Evolutionary conservation across 441 rosid species (phyloP).

Genomic region (Heliophila coronopifolia): DNA sequence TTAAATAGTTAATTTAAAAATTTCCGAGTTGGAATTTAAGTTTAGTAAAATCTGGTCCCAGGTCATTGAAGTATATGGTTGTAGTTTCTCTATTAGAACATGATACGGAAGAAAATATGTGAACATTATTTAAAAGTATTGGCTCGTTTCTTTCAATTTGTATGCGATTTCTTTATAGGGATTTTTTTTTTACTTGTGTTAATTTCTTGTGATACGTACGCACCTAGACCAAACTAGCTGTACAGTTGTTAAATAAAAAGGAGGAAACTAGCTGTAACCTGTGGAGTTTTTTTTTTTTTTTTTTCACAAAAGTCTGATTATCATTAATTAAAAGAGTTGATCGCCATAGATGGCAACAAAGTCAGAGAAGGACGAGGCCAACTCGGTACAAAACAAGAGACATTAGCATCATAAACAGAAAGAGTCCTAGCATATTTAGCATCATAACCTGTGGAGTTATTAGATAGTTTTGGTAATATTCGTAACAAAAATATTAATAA

Average conservation of each 20-base stretch:
- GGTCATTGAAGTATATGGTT: conserved; percentile 7
- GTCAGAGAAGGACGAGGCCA: too few relatives aligned
- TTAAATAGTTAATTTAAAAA: background rate
- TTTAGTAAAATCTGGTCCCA: conserved; percentile 7
- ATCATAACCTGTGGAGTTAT: conserved; percentile 18
- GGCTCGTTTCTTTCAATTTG: conserved; percentile 12
- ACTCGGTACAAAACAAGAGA: too few relatives aligned
- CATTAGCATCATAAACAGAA: too few relatives aligned
- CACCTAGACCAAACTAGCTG: conserved; percentile 16
- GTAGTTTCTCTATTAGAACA: conserved; percentile 6
- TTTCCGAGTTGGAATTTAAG: background rate
- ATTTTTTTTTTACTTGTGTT: background rate
- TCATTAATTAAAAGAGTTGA: too few relatives aligned
- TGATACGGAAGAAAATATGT: too few relatives aligned
- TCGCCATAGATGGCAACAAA: too few relatives aligned
- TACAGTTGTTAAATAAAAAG: background rate
- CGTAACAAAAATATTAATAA: background rate
- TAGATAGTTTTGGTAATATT: conserved; percentile 10
- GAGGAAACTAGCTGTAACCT: conserved; percentile 16
- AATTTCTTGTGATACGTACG: background rate
- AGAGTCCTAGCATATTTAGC: too few relatives aligned
- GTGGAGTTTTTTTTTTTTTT: too few relatives aligned
- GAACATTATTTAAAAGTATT: conserved; percentile 3
- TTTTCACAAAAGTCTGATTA: too few relatives aligned
- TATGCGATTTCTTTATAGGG: background rate